These are phyloP conservation scores for Colletotrichum spaethianum DNA, from an alignment of 2,329 filamentous ascomycete genomes.

Conservation along the genomic window DNA sequence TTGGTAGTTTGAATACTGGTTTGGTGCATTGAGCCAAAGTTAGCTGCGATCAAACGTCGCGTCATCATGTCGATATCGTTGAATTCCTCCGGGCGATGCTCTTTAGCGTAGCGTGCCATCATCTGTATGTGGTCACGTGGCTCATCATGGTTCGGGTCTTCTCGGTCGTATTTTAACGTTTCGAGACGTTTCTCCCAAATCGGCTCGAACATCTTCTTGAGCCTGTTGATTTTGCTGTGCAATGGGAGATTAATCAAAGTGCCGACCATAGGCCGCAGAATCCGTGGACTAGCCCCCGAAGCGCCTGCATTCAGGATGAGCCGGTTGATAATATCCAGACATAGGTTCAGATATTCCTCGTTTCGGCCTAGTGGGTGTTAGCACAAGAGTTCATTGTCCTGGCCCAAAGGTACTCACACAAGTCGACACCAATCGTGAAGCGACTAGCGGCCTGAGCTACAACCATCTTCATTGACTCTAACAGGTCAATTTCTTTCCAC, in stretches of 20 bases:
- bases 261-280: constrained; percentile 52
- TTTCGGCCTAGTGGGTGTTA: constrained; percentile 46
- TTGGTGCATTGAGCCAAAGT: constrained; percentile 58
- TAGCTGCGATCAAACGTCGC: constrained; percentile 50
- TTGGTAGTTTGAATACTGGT: constrained; percentile 57
- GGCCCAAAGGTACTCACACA: constrained; percentile 45
- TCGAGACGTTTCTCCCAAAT: constrained; percentile 45
- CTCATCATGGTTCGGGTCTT: constrained; percentile 43
- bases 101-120: constrained; percentile 57
- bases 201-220: constrained; percentile 48
- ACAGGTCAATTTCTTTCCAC: constrained; percentile 53
- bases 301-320: constrained; percentile 52
- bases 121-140: constrained; percentile 58
- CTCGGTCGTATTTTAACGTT: constrained; percentile 36
- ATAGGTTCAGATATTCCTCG: constrained; percentile 51
- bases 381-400: neutral
- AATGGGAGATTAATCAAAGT: constrained; percentile 45
- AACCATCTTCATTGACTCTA: constrained; percentile 46
- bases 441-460: constrained; percentile 50
- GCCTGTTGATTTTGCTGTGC: constrained; percentile 44
- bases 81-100: constrained; percentile 55
- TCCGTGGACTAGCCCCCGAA: constrained; percentile 48
- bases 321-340: constrained; percentile 49
- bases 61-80: constrained; percentile 48
- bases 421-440: constrained; percentile 50